A percentile compares a stretch with the other conserved stretches of the same genome.
Conservation (phyloP, 169 alveolate genomes). For the Amoebophrya sp. region DNA sequence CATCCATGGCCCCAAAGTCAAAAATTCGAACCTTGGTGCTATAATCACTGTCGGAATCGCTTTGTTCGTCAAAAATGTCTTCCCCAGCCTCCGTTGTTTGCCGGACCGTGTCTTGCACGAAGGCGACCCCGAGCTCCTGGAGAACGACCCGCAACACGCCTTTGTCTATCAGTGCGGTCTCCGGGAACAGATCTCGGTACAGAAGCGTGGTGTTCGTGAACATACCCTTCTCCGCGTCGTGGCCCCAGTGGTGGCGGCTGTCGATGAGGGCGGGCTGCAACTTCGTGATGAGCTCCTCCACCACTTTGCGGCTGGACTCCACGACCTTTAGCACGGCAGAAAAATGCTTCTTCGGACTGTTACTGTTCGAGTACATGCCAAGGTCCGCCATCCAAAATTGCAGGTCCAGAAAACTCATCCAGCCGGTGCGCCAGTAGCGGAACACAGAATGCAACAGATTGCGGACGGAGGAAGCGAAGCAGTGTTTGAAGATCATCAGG, state of each 20-base stretch:
- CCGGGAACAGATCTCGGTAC: constrained; percentile 1
- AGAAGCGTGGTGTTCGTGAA: constrained; percentile 22
- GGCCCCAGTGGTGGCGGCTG: not conserved
- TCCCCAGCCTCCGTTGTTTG: too few relatives aligned
- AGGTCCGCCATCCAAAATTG: constrained; percentile 4
- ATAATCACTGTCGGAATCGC: too few relatives aligned
- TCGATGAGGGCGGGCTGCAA: not conserved
- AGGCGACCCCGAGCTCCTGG: not conserved
- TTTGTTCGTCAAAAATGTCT: too few relatives aligned
- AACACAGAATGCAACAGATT: not conserved
- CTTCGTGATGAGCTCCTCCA: not conserved
- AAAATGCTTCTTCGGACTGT: not conserved
- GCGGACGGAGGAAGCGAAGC: not conserved
- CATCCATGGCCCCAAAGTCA: not conserved
- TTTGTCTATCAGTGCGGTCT: not conserved
- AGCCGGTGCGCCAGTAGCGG: constrained; percentile 14
- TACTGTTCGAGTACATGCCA: not conserved
- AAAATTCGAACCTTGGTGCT: too few relatives aligned
- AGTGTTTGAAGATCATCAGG: not conserved
- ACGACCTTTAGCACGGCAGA: not conserved
- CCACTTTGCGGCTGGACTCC: not conserved
- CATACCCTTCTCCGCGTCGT: constrained; percentile 8
- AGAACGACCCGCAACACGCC: constrained; percentile 7
- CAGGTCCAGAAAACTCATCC: not conserved
- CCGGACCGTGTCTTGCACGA: too few relatives aligned